These are phyloP conservation scores for Yamadazyma buinensis DNA, from an alignment of 1,139 yeast genomes.

Conservation along the genomic window DNA sequence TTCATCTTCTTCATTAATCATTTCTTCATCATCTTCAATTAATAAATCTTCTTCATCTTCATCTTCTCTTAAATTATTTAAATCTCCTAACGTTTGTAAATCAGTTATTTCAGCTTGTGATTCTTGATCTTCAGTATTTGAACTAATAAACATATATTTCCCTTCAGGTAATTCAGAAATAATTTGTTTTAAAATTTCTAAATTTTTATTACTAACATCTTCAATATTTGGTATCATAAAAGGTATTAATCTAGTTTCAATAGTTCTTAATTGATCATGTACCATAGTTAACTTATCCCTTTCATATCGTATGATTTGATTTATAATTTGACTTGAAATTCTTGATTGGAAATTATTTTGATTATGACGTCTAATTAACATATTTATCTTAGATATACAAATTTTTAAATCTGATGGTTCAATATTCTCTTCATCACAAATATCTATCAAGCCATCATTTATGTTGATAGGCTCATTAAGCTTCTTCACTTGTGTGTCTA, in stretches of 20 bases:
- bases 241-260: conserved; percentile 25
- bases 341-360: conserved; percentile 25
- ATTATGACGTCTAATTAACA: conserved; percentile 26
- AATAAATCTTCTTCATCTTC: conserved; percentile 5
- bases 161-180: conserved; percentile 33
- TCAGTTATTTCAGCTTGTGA: background rate
- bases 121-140: conserved; percentile 1
- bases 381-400: conserved; percentile 25
- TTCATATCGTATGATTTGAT: conserved; percentile 35
- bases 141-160: conserved; percentile 22
- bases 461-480: conserved; percentile 23
- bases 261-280: conserved; percentile 23
- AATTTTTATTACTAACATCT: conserved; percentile 9
- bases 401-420: conserved; percentile 20
- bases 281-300: conserved; percentile 24
- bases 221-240: conserved; percentile 24
- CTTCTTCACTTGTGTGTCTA: conserved; percentile 24
- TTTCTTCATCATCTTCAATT: conserved; percentile 16
- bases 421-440: conserved; percentile 16
- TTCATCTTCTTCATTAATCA: conserved; percentile 2
- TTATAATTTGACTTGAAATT: conserved; percentile 33
- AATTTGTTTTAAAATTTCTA: conserved; percentile 21
- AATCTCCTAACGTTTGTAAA: background rate
- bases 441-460: conserved; percentile 12
- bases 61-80: conserved; percentile 2